phyloP scores from a whole-genome alignment of 257 asterid genomes.

The Solanum verrucosum region DNA sequence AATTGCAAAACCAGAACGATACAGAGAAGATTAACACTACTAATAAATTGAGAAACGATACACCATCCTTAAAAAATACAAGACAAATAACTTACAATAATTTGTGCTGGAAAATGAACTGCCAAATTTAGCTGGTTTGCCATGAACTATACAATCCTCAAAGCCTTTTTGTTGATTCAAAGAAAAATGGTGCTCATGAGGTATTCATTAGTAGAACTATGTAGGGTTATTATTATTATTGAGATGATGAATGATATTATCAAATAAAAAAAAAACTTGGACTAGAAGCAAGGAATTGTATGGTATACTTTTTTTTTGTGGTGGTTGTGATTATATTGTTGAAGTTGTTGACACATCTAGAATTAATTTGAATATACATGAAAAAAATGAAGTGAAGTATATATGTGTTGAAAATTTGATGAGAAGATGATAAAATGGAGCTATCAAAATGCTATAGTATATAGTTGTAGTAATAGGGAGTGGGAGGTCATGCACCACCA shows the following conservation, averaged over 20 bases:
- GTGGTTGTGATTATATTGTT: slow-evolving; percentile 9
- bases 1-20: background rate
- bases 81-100: slow-evolving; percentile 19
- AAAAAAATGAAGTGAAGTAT: background rate
- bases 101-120: slow-evolving; percentile 8
- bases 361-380: background rate
- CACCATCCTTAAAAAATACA: background rate
- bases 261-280: slow-evolving; percentile 6
- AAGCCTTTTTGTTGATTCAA: background rate
- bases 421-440: slow-evolving; percentile 31
- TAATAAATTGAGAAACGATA: background rate
- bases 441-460: slow-evolving; percentile 23
- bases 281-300: slow-evolving; percentile 25
- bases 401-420: background rate
- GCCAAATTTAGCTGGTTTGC: slow-evolving; percentile 11
- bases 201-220: background rate
- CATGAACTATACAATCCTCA: slow-evolving; percentile 22
- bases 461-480: background rate
- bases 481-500: slow-evolving; percentile 20
- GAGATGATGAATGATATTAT: background rate
- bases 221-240: background rate
- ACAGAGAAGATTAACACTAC: background rate
- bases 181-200: background rate
- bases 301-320: background rate
- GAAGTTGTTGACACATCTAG: slow-evolving; percentile 4